Evolutionary conservation across 176 grass and related monocot genomes (phyloP).

Genomic region (Oryza rufipogon): DNA sequence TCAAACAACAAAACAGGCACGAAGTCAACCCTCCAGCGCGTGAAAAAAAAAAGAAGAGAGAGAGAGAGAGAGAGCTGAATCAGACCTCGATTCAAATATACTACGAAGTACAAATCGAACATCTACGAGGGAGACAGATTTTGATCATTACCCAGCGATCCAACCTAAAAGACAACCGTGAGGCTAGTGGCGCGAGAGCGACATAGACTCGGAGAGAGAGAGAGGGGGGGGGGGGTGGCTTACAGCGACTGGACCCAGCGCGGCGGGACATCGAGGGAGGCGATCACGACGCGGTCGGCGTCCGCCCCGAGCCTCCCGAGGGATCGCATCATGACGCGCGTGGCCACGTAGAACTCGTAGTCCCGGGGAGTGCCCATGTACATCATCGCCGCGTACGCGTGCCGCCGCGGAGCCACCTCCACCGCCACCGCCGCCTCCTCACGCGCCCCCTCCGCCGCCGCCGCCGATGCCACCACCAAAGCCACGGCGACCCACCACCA

Average conservation of each 20-base stretch:
- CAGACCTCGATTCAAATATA: neutral
- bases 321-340: slow-evolving; percentile 90
- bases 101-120: neutral
- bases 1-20: slow-evolving; percentile 5
- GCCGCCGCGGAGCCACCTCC: slow-evolving; percentile 37
- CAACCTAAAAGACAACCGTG: neutral
- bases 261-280: slow-evolving; percentile 75
- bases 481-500: slow-evolving; percentile 34
- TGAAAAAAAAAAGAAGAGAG: neutral
- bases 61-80: neutral
- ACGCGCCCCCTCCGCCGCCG: slow-evolving; percentile 19
- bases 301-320: slow-evolving; percentile 50
- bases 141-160: slow-evolving; percentile 8
- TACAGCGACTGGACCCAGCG: slow-evolving; percentile 76
- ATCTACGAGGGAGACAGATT: neutral
- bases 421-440: neutral
- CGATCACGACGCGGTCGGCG: slow-evolving; percentile 83
- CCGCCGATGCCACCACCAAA: neutral
- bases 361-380: slow-evolving; percentile 94
- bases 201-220: neutral
- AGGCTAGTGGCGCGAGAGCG: neutral
- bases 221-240: neutral
- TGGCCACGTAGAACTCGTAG: slow-evolving; percentile 97
- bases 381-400: slow-evolving; percentile 94
- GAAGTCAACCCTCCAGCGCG: neutral